These are phyloP conservation scores for Funneliformis mosseae DNA, from an alignment of 192 early-diverging fungal genomes.

Conservation along the genomic window DNA sequence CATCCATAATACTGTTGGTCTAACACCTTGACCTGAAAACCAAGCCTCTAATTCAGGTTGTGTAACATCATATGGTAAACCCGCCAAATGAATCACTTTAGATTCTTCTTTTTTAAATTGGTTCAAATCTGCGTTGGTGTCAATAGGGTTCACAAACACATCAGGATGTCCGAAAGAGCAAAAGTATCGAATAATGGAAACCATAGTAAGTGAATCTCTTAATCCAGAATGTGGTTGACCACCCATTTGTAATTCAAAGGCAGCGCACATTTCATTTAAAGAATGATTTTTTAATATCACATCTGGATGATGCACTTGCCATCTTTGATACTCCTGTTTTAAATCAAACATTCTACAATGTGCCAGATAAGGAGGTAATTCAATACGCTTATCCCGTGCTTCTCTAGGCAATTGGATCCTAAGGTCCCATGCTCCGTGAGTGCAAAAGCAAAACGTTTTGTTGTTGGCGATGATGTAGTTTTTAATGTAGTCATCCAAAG, in stretches of 20 bases:
- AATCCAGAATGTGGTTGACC: slow-evolving; percentile 59
- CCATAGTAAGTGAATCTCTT: slow-evolving; percentile 63
- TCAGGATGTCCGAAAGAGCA: slow-evolving; percentile 52
- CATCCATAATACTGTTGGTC: slow-evolving; percentile 64
- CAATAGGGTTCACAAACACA: slow-evolving; percentile 64
- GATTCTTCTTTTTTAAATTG: slow-evolving; percentile 68
- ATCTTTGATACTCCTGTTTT: slow-evolving; percentile 65
- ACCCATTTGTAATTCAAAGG: slow-evolving; percentile 52
- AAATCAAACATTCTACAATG: slow-evolving; percentile 68
- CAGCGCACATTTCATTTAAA: slow-evolving; percentile 60
- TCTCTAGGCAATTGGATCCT: slow-evolving; percentile 70
- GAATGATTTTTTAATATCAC: slow-evolving; percentile 53
- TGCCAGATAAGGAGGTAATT: slow-evolving; percentile 58
- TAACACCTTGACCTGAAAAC: slow-evolving; percentile 56
- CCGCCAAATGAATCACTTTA: slow-evolving; percentile 63
- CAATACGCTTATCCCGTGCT: slow-evolving; percentile 63
- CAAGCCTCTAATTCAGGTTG: slow-evolving; percentile 64
- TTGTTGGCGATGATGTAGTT: slow-evolving; percentile 51
- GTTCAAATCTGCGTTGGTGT: slow-evolving; percentile 61
- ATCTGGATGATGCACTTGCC: slow-evolving; percentile 63
- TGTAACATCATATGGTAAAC: slow-evolving; percentile 63
- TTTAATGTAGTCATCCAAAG: slow-evolving; percentile 56
- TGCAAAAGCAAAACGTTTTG: slow-evolving; percentile 67
- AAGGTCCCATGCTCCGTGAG: slow-evolving; percentile 72
- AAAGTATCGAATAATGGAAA: slow-evolving; percentile 57